Evolutionary conservation across 1,139 yeast species (phyloP), one percentile per base, ranked within the genome.

Genomic region (Taphrina confusa): DNA sequence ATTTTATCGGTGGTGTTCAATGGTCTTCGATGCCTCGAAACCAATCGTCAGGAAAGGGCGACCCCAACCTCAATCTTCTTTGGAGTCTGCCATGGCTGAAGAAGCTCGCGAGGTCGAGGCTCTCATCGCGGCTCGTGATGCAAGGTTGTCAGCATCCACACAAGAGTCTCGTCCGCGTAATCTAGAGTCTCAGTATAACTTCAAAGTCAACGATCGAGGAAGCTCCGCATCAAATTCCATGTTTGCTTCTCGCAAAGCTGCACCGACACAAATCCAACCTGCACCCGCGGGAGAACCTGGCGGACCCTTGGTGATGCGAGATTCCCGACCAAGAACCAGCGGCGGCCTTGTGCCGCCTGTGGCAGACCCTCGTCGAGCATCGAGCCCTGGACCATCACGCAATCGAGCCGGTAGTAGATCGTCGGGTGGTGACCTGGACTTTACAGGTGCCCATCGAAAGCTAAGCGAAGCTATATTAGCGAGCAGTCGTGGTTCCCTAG

Each of bases 401-500:
- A 34, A 14, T 6, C 16, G 52, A 20, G n/a, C 28, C 1, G 52
- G 42, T 22, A 47, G 52, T 18, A 28, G 40, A 12, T 47, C 52
- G n/a, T 47, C 52, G n/a, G 52, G 31, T 9, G 36, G 42, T n/a
- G 56, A 50, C 12, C 12, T 37, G 36, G 31, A 37, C 27, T 36
- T 45, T 23, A 45, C 33, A 8, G 47, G 47, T 5, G 51, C 51
- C 25, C 54, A 46, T 46, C 45, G 70, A 5, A 64, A 67, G 5
- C 64, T 69, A 31, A 65, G 71, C 2, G 64, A 66, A 27, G 63
- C 63, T 2, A 64, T 67, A 9, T 40, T 68, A 49, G 54, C 64
- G 9, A 65, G 62, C 30, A 64, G 71, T 11, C 70, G 66, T 9
- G 71, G 72, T 12, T 62, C 65, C 1, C 62, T 69, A 8, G 72